These are phyloP conservation scores for Cubamyces sp. DNA, from an alignment of 768 basidiomycete genomes.

Conservation along the genomic window DNA sequence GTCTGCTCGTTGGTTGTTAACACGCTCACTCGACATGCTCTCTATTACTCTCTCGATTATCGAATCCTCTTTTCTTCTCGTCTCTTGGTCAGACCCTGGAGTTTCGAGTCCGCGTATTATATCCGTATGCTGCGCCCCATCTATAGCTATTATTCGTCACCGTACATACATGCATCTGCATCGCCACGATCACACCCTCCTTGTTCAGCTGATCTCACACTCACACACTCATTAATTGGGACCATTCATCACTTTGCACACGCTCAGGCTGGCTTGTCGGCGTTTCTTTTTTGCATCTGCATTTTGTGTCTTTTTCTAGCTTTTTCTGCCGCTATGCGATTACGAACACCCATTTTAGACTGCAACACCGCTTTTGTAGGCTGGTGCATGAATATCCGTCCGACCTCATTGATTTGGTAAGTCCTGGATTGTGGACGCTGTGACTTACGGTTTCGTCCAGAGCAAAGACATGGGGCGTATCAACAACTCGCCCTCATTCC, in stretches of 20 bases:
- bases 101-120: conserved; percentile 6
- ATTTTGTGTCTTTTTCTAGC: neutral
- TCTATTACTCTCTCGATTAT: conserved; percentile 1
- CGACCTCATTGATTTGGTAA: too few relatives aligned
- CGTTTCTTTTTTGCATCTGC: neutral
- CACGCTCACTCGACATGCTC: conserved; percentile 22
- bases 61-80: conserved; percentile 8
- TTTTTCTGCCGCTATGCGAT: neutral
- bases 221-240: conserved; percentile 22
- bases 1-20: conserved; percentile 4
- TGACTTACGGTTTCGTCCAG: too few relatives aligned
- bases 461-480: neutral
- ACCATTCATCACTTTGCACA: conserved; percentile 14
- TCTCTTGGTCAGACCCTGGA: conserved; percentile 19
- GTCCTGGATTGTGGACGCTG: too few relatives aligned
- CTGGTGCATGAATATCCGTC: too few relatives aligned
- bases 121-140: conserved; percentile 31
- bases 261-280: conserved; percentile 14
- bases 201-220: conserved; percentile 1
- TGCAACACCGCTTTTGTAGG: too few relatives aligned
- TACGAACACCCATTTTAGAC: too few relatives aligned
- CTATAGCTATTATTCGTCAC: conserved; percentile 31
- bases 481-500: neutral
- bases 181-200: conserved; percentile 5
- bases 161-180: conserved; percentile 15